phyloP scores from a whole-genome alignment of 2,329 filamentous ascomycete genomes.

The Macrophomina phaseolina region DNA sequence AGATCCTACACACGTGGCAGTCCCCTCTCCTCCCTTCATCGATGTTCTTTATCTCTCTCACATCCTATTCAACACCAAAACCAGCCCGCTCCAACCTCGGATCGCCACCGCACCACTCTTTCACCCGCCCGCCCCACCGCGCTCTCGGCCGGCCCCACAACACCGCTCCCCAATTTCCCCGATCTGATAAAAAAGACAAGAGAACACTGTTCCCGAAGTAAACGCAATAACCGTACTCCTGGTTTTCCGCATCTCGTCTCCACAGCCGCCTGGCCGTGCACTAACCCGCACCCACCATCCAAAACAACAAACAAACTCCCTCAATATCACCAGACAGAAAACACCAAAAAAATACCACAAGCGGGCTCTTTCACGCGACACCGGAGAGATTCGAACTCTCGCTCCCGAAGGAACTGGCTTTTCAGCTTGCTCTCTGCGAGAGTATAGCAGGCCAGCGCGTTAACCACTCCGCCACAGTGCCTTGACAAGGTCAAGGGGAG shows the following conservation, averaged over 20 bases:
- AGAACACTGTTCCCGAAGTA: no score
- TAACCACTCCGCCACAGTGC: slow-evolving; percentile 33
- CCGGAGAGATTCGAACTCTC: slow-evolving; percentile 32
- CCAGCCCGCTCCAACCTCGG: not conserved
- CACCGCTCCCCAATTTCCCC: not conserved
- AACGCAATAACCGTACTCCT: no score
- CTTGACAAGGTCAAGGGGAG: slow-evolving; percentile 12
- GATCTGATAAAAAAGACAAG: not conserved
- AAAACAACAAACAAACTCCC: not conserved
- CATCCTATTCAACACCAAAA: not conserved
- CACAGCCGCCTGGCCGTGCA: no score
- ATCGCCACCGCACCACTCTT: not conserved
- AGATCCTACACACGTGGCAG: no score
- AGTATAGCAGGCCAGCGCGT: slow-evolving; percentile 32
- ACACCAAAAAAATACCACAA: slow-evolving; percentile 11
- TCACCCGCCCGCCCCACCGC: not conserved
- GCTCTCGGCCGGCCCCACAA: not conserved
- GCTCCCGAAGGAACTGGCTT: slow-evolving; percentile 34
- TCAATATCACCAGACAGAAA: not conserved
- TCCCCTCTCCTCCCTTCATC: not conserved
- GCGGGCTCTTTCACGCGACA: slow-evolving; percentile 29
- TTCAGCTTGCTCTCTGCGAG: not conserved
- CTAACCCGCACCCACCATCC: no score
- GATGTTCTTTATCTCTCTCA: not conserved
- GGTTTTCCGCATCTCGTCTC: no score